Conservation (phyloP, 345 rosid species). For the Citrus australasica region DNA sequence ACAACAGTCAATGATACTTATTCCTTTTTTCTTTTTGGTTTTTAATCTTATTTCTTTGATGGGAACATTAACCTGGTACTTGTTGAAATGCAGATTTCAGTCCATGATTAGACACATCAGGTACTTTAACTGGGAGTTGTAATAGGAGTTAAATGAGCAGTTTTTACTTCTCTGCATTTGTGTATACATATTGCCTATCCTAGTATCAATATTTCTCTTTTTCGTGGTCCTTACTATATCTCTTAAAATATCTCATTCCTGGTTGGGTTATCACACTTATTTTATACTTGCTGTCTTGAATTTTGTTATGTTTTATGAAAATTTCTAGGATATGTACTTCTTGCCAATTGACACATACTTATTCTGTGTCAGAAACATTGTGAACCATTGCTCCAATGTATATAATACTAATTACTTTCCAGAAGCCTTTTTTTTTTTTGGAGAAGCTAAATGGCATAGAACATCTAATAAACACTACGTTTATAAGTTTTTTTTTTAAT, state of each 20-base stretch:
- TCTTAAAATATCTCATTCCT: neutral
- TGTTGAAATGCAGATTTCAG: neutral
- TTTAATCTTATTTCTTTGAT: neutral
- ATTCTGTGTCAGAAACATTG: neutral
- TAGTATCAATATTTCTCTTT: neutral
- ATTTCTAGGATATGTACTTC: neutral
- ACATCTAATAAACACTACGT: neutral
- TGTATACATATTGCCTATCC: neutral
- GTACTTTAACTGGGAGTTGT: constrained; percentile 3
- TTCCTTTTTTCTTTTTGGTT: neutral
- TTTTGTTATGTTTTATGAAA: neutral
- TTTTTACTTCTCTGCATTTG: neutral
- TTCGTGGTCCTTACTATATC: neutral
- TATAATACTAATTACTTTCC: neutral
- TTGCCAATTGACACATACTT: neutral
- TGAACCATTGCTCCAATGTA: neutral
- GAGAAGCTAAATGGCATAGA: neutral
- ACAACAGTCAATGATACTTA: neutral
- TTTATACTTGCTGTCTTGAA: neutral
- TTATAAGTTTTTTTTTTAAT: neutral
- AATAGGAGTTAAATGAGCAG: neutral
- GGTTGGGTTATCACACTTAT: neutral
- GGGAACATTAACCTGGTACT: neutral
- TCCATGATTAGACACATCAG: neutral
- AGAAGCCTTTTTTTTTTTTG: neutral